These are phyloP conservation scores for Penicillium crustosum DNA, from an alignment of 2,329 filamentous ascomycete species.

Conservation along the genomic window DNA sequence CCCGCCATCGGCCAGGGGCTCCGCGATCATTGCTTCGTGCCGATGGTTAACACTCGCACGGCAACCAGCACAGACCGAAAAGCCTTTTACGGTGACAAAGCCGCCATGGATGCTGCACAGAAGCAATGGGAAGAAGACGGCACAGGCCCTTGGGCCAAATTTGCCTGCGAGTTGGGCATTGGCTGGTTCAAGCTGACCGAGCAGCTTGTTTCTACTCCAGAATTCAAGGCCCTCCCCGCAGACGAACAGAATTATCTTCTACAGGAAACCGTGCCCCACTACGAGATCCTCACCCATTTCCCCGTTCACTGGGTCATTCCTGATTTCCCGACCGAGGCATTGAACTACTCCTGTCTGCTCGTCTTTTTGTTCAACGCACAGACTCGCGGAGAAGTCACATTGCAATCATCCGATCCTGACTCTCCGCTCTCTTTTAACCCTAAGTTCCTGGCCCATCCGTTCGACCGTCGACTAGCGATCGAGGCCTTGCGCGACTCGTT, in stretches of 20 bases:
- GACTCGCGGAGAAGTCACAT: conserved; percentile 52
- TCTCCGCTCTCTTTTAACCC: conserved; percentile 56
- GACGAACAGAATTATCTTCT: conserved; percentile 48
- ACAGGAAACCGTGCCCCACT: conserved; percentile 56
- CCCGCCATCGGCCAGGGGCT: conserved; percentile 24
- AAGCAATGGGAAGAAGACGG: conserved; percentile 50
- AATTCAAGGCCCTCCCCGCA: conserved; percentile 54
- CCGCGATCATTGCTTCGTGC: conserved; percentile 21
- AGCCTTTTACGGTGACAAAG: conserved; percentile 12
- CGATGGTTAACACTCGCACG: conserved; percentile 11
- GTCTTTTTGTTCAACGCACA: conserved; percentile 58
- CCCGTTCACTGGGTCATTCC: conserved; percentile 48
- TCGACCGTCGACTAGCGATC: conserved; percentile 54
- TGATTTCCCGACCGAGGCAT: conserved; percentile 33
- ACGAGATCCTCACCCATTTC: conserved; percentile 55
- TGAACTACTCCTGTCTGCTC: conserved; percentile 48
- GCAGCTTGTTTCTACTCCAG: conserved; percentile 41
- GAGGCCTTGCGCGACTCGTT: conserved; percentile 49
- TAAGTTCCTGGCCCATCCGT: conserved; percentile 55
- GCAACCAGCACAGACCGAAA: conserved; percentile 7
- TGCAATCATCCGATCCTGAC: conserved; percentile 54
- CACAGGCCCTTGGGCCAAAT: conserved; percentile 39
- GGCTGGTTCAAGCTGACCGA: conserved; percentile 47
- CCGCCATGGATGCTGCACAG: conserved; percentile 17
- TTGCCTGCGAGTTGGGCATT: conserved; percentile 33